A percentile compares a stretch with the other conserved stretches of the same genome.
These are phyloP conservation scores for Lentinula sp. DNA, from an alignment of 768 basidiomycete species.

Conservation along the genomic window DNA sequence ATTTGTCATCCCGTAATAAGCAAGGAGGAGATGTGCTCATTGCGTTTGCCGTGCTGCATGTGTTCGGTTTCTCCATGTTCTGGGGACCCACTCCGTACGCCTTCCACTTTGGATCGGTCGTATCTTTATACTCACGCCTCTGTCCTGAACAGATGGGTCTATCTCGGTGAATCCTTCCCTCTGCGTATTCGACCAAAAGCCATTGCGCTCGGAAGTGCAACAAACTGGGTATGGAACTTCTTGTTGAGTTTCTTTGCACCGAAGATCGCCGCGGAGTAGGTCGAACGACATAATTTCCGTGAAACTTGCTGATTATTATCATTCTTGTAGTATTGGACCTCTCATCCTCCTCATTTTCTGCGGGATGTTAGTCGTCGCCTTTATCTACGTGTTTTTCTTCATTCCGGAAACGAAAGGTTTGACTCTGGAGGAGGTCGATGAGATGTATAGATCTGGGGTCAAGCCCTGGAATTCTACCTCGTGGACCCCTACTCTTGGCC, in stretches of 20 bases:
- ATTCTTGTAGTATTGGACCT: constrained; percentile 50
- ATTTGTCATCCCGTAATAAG: constrained; percentile 51
- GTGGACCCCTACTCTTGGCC: constrained; percentile 50
- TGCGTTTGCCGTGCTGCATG: constrained; percentile 73
- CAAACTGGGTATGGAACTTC: constrained; percentile 74
- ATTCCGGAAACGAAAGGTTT: constrained; percentile 82
- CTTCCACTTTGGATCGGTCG: background rate
- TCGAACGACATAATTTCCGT: constrained; percentile 2
- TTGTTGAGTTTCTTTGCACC: constrained; percentile 69
- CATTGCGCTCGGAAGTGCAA: constrained; percentile 68
- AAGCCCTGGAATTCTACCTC: constrained; percentile 58
- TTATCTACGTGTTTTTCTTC: constrained; percentile 66
- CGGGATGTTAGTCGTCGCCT: constrained; percentile 65
- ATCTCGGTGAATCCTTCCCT: constrained; percentile 77
- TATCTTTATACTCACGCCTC: background rate
- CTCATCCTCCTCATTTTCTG: constrained; percentile 74
- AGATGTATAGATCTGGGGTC: constrained; percentile 63
- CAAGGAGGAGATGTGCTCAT: constrained; percentile 61
- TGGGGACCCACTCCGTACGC: constrained; percentile 68
- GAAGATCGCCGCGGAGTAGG: constrained; percentile 50
- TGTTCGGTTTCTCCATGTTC: constrained; percentile 65
- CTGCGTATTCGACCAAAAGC: constrained; percentile 72
- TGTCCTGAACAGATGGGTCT: constrained; percentile 45
- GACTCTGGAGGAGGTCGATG: constrained; percentile 73
- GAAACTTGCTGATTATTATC: background rate